Evolutionary conservation across 2,329 filamentous ascomycete species (phyloP), one percentile per base, ranked within the genome.

Genomic region (Zarea fungicola): DNA sequence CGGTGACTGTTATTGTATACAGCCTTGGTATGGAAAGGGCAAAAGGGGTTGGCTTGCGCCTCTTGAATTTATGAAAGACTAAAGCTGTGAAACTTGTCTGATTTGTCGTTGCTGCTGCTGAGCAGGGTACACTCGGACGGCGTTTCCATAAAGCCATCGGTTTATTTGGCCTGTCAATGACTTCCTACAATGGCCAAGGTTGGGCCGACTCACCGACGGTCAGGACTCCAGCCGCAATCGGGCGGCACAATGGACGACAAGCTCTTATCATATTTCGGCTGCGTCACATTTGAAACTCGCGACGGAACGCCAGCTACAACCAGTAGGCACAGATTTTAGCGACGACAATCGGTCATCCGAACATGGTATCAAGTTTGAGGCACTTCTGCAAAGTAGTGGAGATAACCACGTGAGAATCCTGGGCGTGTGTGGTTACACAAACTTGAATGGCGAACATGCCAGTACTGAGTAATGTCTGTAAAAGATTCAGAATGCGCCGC

Each of bases 361-460:
- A 34, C 41, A 23, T 25, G 29, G 41, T 28, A 10, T 28, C n/a
- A 13, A 29, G 22, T 45, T 7, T 47, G 36, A 48, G 36, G 45
- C 44, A 47, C 35, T 40, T 41, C 45, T 48, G 45, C 45, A 48
- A 14, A 13, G 36, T 25, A 21, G 45, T 48, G 45, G 45, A 41
- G 45, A 46, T 39, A 9, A 31, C 36, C 45, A 48, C 45, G 45
- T 48, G 45, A 48, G 36, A 41, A 48, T 41, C 19, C 26, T 28
- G 34, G 28, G 36, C 36, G 5, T n/a, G 22, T 32, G 36, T 40
- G 44, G 44, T 41, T 48, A 34, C 45, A 48, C 45, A 48, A 48
- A 14, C 28, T 23, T 26, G 36, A 48, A 48, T 7, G 13, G 26
- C 26, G 7, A 29, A 29, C 7, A n/a, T n/a, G 26, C 7, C 26